A percentile compares a stretch with the other conserved stretches of the same genome.
phyloP scores from a whole-genome alignment of 2,329 filamentous ascomycete genomes.

The Ophiosphaerella korrae region DNA sequence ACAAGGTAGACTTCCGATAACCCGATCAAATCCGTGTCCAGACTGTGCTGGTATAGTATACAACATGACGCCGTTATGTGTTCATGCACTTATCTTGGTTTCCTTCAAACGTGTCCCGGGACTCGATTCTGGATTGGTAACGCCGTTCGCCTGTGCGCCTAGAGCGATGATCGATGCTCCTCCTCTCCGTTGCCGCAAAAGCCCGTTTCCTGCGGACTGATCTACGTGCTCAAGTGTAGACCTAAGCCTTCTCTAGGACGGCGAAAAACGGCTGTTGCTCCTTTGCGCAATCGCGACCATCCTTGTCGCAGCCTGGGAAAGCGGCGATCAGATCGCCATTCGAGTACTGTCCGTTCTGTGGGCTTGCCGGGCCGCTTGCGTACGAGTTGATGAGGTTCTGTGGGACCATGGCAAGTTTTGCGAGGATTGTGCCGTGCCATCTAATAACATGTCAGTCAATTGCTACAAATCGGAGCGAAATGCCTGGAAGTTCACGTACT shows the following conservation, averaged over 20 bases:
- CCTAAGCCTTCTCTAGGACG: constrained; percentile 31
- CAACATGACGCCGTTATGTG: constrained; percentile 5
- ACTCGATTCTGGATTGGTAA: neutral
- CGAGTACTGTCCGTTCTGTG: constrained; percentile 65
- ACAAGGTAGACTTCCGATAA: neutral
- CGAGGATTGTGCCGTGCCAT: constrained; percentile 96
- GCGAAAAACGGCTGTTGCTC: constrained; percentile 66
- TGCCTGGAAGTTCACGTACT: constrained; percentile 40
- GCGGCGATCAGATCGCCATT: constrained; percentile 85
- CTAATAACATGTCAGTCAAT: constrained; percentile 59
- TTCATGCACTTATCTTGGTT: neutral
- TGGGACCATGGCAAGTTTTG: constrained; percentile 86
- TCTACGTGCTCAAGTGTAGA: constrained; percentile 3
- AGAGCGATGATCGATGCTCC: neutral
- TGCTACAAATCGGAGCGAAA: neutral
- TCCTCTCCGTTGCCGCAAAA: neutral
- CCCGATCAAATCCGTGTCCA: neutral
- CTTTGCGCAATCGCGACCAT: constrained; percentile 68
- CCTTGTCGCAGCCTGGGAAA: constrained; percentile 72
- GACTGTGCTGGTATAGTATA: neutral
- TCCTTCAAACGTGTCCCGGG: neutral
- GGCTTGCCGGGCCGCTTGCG: constrained; percentile 46
- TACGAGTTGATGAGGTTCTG: constrained; percentile 86
- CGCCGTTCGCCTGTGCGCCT: constrained; percentile 2
- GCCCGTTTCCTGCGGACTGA: neutral